Evolutionary conservation across 768 basidiomycete genomes (phyloP), one percentile per base, ranked within the genome.

Genomic region (Cystobasidium onofrii): DNA sequence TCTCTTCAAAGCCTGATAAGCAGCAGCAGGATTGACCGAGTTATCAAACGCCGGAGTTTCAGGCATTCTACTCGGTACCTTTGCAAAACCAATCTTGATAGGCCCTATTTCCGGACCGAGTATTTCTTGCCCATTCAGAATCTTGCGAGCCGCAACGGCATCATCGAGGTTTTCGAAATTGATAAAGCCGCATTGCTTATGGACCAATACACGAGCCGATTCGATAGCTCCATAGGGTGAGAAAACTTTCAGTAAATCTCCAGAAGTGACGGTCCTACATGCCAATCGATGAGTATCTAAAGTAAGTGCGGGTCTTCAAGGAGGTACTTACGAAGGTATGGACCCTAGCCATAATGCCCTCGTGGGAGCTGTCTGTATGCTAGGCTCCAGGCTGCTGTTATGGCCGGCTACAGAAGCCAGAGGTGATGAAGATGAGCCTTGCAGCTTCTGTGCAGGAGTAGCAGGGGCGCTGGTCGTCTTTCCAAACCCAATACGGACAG

Each of bases 91-190:
- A 76, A 98, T 97, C 43, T 93, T 88, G 75, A 98, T 92, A 36
- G 95, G 91, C 36, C 96, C 96, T 69, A 98, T 92, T 73, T 98
- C 95, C 76, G 90, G 90, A 20, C 96, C 96, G 34, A 99, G 86
- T 23, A 98, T 91, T 80, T 98, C 95, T 54, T 92, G 89, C 36
- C 93, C 93, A 79, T 97, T 96, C 73, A 99, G 84, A 41, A 94
- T 91, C 81, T 96, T 96, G 75, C 95, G 86, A 36, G 96, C 96
- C 39, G 93, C 85, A 74, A 97, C 91, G 57, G 96, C 96, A 79
- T 98, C 95, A 80, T 98, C 96, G 31, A 97, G 85, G 71, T 92
- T 88, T 82, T 99, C 95, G 81, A 97, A 98, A 81, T 99, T 98
- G 83, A 98, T 90, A 89, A 81, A 73, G 52, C 74, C 91, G 81